Percentiles rank a stretch among this genome's conserved stretches.
Conservation (phyloP, 352 stramenopile species). For the Pythium rhizo-oryzae region DNA sequence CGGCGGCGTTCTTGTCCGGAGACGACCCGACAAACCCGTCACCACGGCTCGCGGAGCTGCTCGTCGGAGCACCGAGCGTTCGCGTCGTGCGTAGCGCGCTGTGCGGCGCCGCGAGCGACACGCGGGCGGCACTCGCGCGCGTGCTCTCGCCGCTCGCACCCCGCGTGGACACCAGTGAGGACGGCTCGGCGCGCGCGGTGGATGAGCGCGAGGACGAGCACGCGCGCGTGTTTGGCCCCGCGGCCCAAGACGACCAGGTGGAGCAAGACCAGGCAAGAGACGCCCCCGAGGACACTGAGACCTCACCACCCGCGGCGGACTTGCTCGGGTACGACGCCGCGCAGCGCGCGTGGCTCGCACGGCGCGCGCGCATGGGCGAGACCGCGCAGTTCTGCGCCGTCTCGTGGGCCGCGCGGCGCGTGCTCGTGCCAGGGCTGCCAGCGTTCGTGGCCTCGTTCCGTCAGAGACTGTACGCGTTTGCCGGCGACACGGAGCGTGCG, state of each 20-base stretch:
- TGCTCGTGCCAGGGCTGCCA: constrained; percentile 47
- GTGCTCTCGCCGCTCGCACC: constrained; percentile 32
- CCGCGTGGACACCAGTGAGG: constrained; percentile 44
- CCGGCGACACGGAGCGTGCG: constrained; percentile 37
- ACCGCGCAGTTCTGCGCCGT: constrained; percentile 66
- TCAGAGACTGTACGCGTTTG: constrained; percentile 62
- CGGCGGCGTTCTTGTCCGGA: background rate
- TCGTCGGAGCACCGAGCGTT: constrained; percentile 5
- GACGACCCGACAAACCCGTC: background rate
- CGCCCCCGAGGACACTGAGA: background rate
- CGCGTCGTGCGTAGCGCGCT: background rate
- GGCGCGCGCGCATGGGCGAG: constrained; percentile 39
- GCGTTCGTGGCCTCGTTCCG: constrained; percentile 43
- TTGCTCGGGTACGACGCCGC: constrained; percentile 3
- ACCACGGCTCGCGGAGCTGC: background rate
- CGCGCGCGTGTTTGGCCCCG: constrained; percentile 12
- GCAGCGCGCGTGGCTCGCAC: constrained; percentile 8
- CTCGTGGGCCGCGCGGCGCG: constrained; percentile 42
- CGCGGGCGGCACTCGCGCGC: constrained; percentile 8
- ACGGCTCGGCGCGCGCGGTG: constrained; percentile 36
- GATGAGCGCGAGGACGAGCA: constrained; percentile 31
- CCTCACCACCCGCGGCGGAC: background rate
- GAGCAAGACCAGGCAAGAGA: background rate
- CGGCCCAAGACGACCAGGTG: constrained; percentile 13
- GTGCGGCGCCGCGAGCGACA: constrained; percentile 1